phyloP scores from a whole-genome alignment of 495 filamentous ascomycete genomes.

The Neurospora africana region DNA sequence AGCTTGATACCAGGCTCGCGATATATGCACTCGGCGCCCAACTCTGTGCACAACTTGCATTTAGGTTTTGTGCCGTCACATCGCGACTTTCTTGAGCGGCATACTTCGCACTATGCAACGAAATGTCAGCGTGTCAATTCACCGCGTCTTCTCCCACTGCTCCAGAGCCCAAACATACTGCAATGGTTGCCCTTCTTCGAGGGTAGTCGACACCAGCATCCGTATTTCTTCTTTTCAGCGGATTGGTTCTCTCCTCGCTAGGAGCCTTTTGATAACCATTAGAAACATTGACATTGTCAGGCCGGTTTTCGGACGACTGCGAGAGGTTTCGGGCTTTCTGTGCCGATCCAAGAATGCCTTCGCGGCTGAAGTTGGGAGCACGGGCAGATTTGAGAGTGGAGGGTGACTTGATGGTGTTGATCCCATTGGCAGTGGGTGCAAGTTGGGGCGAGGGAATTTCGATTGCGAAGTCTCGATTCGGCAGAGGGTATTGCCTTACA shows the following conservation, averaged over 20 bases:
- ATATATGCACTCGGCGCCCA: conserved; percentile 75
- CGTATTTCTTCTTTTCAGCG: conserved; percentile 53
- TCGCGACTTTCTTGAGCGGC: conserved; percentile 70
- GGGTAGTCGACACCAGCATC: conserved; percentile 59
- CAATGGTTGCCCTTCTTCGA: conserved; percentile 59
- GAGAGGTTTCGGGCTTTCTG: conserved; percentile 46
- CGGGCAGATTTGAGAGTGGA: conserved; percentile 35
- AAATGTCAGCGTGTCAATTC: conserved; percentile 16
- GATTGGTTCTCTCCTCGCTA: conserved; percentile 43
- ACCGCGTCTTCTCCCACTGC: not conserved
- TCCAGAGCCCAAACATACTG: conserved; percentile 39
- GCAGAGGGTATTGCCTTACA: conserved; percentile 33
- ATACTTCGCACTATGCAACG: conserved; percentile 64
- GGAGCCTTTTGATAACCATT: conserved; percentile 37
- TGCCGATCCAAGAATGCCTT: conserved; percentile 48
- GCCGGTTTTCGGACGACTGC: conserved; percentile 38
- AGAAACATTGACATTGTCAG: conserved; percentile 19
- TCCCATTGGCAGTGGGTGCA: conserved; percentile 28
- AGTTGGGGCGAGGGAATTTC: conserved; percentile 37
- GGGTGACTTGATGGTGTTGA: conserved; percentile 40
- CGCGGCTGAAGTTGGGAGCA: conserved; percentile 41
- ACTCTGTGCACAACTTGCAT: conserved; percentile 71
- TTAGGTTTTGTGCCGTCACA: conserved; percentile 78
- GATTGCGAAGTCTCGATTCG: conserved; percentile 38
- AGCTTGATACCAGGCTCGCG: conserved; percentile 80